These are phyloP conservation scores for Grosmannia serpens DNA, from an alignment of 2,329 filamentous ascomycete species.

Conservation along the genomic window DNA sequence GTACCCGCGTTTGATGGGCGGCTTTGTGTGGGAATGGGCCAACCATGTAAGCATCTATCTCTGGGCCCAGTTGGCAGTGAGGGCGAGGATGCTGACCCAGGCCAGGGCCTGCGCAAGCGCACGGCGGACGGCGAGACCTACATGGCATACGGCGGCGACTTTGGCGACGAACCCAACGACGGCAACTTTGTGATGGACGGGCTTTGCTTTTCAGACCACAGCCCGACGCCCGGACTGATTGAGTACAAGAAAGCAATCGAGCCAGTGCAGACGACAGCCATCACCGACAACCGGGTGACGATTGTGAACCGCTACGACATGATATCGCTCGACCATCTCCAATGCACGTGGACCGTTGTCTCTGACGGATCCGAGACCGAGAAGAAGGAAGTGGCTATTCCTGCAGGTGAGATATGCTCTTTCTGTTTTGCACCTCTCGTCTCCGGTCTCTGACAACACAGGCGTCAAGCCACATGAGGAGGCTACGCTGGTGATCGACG, in stretches of 20 bases:
- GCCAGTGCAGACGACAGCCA: slow-evolving; percentile 33
- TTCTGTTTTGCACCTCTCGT: no score
- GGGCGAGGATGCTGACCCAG: no score
- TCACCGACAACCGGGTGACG: slow-evolving; percentile 21
- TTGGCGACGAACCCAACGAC: slow-evolving; percentile 49
- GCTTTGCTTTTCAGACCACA: slow-evolving; percentile 39
- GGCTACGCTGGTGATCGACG: no score
- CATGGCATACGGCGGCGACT: slow-evolving; percentile 47
- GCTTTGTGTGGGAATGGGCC: slow-evolving; percentile 56
- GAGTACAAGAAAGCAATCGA: slow-evolving; percentile 48
- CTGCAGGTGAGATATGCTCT: no score
- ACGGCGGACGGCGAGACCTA: no score
- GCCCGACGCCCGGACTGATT: slow-evolving; percentile 41
- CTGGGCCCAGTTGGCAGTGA: no score
- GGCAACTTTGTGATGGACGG: slow-evolving; percentile 53
- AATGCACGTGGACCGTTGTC: no score
- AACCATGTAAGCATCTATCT: slow-evolving; percentile 51
- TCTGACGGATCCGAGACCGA: no score
- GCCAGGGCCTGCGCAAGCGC: no score
- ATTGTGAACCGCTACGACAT: slow-evolving; percentile 41
- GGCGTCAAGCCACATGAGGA: no score
- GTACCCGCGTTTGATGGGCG: slow-evolving; percentile 51
- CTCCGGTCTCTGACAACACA: no score
- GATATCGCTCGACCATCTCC: slow-evolving; percentile 28
- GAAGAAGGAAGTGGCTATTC: no score